These are phyloP conservation scores for Alternaria brassicicola DNA, from an alignment of 2,329 filamentous ascomycete genomes.

Conservation along the genomic window DNA sequence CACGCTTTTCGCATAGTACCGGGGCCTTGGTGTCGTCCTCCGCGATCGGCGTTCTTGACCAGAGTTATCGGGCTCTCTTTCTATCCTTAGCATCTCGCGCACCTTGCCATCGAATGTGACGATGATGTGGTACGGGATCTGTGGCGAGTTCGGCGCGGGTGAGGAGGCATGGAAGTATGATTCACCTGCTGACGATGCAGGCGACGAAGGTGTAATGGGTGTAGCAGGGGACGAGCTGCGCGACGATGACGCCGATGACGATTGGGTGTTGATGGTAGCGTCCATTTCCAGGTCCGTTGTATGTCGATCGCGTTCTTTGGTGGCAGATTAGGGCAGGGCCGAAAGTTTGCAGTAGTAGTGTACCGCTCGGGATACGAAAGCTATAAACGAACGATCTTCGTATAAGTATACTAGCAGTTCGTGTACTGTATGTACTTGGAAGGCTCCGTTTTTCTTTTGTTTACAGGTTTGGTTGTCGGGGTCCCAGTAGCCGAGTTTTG, in stretches of 20 bases:
- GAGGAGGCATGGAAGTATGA: conserved; percentile 13
- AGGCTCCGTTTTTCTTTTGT: neutral
- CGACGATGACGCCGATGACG: neutral
- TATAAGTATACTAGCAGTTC: neutral
- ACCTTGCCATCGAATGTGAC: conserved; percentile 38
- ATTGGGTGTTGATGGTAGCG: neutral
- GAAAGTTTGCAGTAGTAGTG: neutral
- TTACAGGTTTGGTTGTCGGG: neutral
- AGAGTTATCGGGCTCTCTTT: conserved; percentile 13
- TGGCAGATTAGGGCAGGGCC: neutral
- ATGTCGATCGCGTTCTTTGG: neutral
- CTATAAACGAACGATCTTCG: neutral
- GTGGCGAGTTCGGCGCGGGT: conserved; percentile 18
- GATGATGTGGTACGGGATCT: conserved; percentile 34
- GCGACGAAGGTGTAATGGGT: conserved; percentile 7
- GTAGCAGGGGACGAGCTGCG: conserved; percentile 5
- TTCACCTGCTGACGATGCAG: conserved; percentile 6
- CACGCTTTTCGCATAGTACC: conserved; percentile 19
- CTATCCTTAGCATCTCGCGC: conserved; percentile 33
- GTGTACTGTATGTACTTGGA: neutral
- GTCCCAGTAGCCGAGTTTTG: neutral
- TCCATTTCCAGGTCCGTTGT: conserved; percentile 8
- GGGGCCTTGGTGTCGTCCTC: conserved; percentile 5
- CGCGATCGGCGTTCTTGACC: conserved; percentile 5
- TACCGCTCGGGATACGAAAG: neutral